Conservation (phyloP, 2,329 filamentous ascomycete species). For the Pyrenophora teres region DNA sequence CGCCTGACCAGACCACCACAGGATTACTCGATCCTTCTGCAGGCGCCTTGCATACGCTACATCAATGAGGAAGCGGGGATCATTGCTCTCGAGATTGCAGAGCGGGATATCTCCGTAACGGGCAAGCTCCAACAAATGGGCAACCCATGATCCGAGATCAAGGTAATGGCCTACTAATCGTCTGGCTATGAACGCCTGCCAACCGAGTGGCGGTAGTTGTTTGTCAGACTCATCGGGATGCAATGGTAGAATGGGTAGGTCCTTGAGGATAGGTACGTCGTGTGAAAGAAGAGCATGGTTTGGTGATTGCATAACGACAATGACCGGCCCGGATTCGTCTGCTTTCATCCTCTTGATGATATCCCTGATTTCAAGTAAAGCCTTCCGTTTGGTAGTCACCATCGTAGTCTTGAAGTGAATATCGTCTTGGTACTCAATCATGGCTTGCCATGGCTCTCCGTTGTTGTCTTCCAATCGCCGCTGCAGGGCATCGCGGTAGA, state of each 20-base stretch:
- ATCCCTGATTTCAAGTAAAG: constrained; percentile 85
- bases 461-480: constrained; percentile 68
- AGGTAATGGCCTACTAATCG: constrained; percentile 88
- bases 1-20: constrained; percentile 93
- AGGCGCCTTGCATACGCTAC: constrained; percentile 89
- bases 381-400: constrained; percentile 87
- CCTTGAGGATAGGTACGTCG: constrained; percentile 80
- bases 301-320: constrained; percentile 90
- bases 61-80: constrained; percentile 93
- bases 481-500: constrained; percentile 78
- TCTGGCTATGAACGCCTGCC: constrained; percentile 88
- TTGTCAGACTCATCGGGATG: constrained; percentile 83
- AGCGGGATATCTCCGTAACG: constrained; percentile 92
- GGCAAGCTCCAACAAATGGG: constrained; percentile 84
- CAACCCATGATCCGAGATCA: constrained; percentile 88
- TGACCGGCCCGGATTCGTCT: constrained; percentile 77
- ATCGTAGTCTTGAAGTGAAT: constrained; percentile 85
- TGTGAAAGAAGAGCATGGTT: constrained; percentile 80
- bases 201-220: constrained; percentile 86
- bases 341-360: constrained; percentile 87
- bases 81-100: constrained; percentile 92
- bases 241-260: constrained; percentile 81
- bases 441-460: constrained; percentile 75
- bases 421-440: constrained; percentile 84
- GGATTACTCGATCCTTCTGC: constrained; percentile 86